A percentile compares a stretch with the other conserved stretches of the same genome.
Evolutionary conservation across 768 basidiomycete species (phyloP).

Genomic region (Pleurotus tuber-regium): DNA sequence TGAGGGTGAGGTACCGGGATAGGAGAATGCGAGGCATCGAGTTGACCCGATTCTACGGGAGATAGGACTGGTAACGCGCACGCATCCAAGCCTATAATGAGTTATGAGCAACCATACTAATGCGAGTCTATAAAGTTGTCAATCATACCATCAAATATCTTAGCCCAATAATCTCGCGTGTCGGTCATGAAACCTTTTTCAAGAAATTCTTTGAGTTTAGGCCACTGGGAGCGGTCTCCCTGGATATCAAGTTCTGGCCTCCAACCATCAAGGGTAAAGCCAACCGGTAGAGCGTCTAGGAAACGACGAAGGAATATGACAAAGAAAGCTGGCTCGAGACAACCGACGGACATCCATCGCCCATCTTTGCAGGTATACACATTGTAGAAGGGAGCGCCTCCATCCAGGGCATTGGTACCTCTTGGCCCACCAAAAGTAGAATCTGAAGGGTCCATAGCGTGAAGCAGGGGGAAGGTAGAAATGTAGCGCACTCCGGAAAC

Average conservation of each 20-base stretch:
- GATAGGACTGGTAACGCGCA: conserved; percentile 70
- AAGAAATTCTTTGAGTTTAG: conserved; percentile 52
- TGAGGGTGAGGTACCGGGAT: conserved; percentile 55
- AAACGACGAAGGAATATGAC: conserved; percentile 56
- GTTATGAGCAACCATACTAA: no score
- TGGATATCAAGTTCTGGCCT: conserved; percentile 47
- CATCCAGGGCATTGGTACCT: conserved; percentile 65
- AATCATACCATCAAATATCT: conserved; percentile 64
- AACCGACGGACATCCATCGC: conserved; percentile 74
- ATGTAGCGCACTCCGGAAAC: conserved; percentile 79
- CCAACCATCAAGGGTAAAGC: conserved; percentile 52
- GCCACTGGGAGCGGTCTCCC: conserved; percentile 50
- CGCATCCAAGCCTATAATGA: conserved; percentile 58
- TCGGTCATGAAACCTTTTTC: conserved; percentile 59
- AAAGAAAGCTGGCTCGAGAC: conserved; percentile 75
- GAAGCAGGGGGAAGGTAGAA: conserved; percentile 67
- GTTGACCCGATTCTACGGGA: conserved; percentile 54
- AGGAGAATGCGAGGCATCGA: conserved; percentile 32
- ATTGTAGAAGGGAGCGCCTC: conserved; percentile 76
- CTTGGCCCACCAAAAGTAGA: conserved; percentile 40
- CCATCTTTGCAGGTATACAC: conserved; percentile 74
- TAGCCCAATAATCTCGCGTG: conserved; percentile 67
- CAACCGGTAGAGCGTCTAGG: conserved; percentile 42
- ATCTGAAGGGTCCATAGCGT: conserved; percentile 28
- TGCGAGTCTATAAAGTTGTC: no score